phyloP scores from a whole-genome alignment of 257 asterid species.

The Fraxinus pennsylvanica region DNA sequence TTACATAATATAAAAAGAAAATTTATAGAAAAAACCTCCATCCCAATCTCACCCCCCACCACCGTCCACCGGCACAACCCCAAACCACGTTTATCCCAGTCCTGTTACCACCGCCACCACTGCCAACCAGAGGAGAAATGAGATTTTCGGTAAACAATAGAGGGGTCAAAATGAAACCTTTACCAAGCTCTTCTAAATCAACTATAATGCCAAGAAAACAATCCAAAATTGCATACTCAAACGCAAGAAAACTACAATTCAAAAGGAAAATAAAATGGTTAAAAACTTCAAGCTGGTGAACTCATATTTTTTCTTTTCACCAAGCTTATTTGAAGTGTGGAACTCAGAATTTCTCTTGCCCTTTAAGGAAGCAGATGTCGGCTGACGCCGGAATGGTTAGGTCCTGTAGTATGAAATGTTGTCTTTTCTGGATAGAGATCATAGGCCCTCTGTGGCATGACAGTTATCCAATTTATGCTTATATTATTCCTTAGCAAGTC shows the following conservation, averaged over 20 bases:
- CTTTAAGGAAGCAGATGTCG: background rate
- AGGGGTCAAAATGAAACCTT: background rate
- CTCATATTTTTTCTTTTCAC: conserved; percentile 33
- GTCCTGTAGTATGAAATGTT: background rate
- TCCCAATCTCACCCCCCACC: background rate
- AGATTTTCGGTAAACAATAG: too few species aligned
- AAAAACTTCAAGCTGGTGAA: conserved; percentile 54
- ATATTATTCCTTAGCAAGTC: background rate
- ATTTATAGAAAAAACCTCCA: background rate
- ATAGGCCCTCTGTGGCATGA: background rate
- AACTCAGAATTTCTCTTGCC: conserved; percentile 26
- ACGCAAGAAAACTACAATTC: background rate
- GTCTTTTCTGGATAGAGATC: background rate
- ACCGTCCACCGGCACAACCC: too few species aligned
- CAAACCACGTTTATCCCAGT: too few species aligned
- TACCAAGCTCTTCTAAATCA: background rate
- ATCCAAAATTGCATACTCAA: background rate
- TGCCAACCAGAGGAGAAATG: too few species aligned
- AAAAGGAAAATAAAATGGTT: background rate
- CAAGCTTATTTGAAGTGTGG: conserved; percentile 58
- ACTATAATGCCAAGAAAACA: background rate
- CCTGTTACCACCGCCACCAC: too few species aligned
- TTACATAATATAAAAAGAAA: too few species aligned
- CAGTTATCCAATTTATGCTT: background rate
- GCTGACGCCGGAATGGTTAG: background rate